Evolutionary conservation across 805 yeast genomes (phyloP).

Genomic region (Candida easanensis): DNA sequence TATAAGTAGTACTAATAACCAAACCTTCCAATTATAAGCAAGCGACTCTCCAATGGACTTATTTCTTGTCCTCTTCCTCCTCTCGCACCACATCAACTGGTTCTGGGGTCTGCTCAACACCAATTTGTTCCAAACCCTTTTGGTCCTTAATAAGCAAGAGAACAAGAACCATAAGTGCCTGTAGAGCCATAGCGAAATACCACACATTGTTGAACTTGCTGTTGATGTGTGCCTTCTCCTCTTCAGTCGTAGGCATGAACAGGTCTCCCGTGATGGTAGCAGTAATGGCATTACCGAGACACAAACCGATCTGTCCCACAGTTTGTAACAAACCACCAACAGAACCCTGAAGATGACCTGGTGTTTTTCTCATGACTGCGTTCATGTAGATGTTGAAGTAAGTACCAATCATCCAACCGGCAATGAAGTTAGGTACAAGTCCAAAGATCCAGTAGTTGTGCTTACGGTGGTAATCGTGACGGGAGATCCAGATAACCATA

Average conservation of each 20-base stretch:
- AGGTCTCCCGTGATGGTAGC: background rate
- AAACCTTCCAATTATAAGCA: too few relatives aligned
- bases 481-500: conserved; percentile 12
- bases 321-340: background rate
- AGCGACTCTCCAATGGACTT: too few relatives aligned
- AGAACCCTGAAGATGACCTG: background rate
- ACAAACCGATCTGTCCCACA: background rate
- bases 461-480: conserved; percentile 12
- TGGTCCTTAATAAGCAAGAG: background rate
- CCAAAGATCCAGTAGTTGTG: conserved; percentile 30
- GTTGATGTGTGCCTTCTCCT: background rate
- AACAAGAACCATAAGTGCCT: background rate
- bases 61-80: background rate
- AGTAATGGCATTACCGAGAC: background rate
- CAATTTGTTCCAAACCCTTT: background rate
- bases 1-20: too few relatives aligned
- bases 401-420: background rate
- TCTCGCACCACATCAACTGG: background rate
- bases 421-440: background rate
- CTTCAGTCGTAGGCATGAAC: background rate
- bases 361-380: background rate
- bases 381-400: background rate
- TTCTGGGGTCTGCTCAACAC: background rate
- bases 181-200: background rate
- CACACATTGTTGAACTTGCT: background rate